Evolutionary conservation across 2,329 filamentous ascomycete species (phyloP).

Genomic region (Alternaria gansuensis): DNA sequence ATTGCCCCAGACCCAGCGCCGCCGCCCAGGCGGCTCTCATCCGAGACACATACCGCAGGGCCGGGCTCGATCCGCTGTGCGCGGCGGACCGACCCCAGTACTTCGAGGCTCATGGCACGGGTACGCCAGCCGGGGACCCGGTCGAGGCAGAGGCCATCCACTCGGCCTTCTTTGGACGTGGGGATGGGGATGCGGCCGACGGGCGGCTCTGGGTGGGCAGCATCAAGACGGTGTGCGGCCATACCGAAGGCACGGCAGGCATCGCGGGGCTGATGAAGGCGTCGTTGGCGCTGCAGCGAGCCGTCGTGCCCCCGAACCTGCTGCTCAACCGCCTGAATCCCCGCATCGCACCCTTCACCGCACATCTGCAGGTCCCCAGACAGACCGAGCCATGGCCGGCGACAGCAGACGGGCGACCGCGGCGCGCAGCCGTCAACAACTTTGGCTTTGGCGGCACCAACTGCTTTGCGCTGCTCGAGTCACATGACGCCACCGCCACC

Average conservation of each 20-base stretch:
- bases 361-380: slow-evolving; percentile 22
- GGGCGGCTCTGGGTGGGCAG: slow-evolving; percentile 1
- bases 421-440: slow-evolving; percentile 34
- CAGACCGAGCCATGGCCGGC: slow-evolving; percentile 23
- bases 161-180: slow-evolving; percentile 21
- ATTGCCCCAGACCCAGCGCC: slow-evolving; percentile 47
- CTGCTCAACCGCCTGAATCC: slow-evolving; percentile 36
- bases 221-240: slow-evolving; percentile 50
- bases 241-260: slow-evolving; percentile 42
- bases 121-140: slow-evolving; percentile 6
- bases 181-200: background rate
- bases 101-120: slow-evolving; percentile 33
- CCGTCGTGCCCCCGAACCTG: too few relatives aligned
- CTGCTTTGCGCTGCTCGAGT: slow-evolving; percentile 39
- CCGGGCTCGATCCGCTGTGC: slow-evolving; percentile 46
- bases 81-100: slow-evolving; percentile 33
- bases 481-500: slow-evolving; percentile 4
- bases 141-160: slow-evolving; percentile 15
- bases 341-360: slow-evolving; percentile 35
- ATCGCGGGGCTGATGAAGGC: slow-evolving; percentile 52
- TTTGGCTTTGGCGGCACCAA: slow-evolving; percentile 41
- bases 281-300: slow-evolving; percentile 9
- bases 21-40: slow-evolving; percentile 54
- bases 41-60: slow-evolving; percentile 47
- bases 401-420: slow-evolving; percentile 3